phyloP scores from a whole-genome alignment of 2,329 filamentous ascomycete species.

The Talaromyces marneffei region DNA sequence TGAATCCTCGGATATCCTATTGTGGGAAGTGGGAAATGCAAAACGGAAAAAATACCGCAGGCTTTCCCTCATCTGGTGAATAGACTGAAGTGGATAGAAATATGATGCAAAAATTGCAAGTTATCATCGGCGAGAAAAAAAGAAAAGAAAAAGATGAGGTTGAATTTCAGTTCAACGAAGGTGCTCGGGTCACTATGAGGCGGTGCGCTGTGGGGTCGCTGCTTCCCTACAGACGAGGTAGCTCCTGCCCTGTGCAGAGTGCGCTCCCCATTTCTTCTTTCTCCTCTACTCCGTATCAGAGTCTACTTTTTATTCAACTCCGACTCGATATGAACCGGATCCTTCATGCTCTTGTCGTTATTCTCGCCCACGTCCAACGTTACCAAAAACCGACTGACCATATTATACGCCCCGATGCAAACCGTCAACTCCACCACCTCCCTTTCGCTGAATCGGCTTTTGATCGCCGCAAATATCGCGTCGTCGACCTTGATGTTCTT shows the following conservation, averaged over 20 bases:
- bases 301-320: background rate
- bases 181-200: slow-evolving; percentile 15
- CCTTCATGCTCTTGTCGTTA: slow-evolving; percentile 53
- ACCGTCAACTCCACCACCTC: slow-evolving; percentile 80
- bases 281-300: background rate
- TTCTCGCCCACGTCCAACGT: slow-evolving; percentile 62
- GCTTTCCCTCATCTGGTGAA: slow-evolving; percentile 2
- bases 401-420: slow-evolving; percentile 83
- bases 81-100: background rate
- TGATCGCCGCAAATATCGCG: slow-evolving; percentile 57
- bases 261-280: background rate
- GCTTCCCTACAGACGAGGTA: background rate
- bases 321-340: slow-evolving; percentile 60
- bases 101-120: background rate
- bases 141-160: slow-evolving; percentile 6
- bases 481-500: slow-evolving; percentile 63
- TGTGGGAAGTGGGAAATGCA: background rate
- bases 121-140: background rate
- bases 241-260: background rate
- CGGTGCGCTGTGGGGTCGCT: slow-evolving; percentile 11
- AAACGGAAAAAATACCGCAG: background rate
- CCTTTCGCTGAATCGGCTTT: slow-evolving; percentile 54
- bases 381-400: slow-evolving; percentile 78
- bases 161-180: slow-evolving; percentile 12
- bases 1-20: background rate